A percentile compares a stretch with the other conserved stretches of the same genome.
These are phyloP conservation scores for Candida krabiensis DNA, from an alignment of 805 yeast species.

Conservation along the genomic window DNA sequence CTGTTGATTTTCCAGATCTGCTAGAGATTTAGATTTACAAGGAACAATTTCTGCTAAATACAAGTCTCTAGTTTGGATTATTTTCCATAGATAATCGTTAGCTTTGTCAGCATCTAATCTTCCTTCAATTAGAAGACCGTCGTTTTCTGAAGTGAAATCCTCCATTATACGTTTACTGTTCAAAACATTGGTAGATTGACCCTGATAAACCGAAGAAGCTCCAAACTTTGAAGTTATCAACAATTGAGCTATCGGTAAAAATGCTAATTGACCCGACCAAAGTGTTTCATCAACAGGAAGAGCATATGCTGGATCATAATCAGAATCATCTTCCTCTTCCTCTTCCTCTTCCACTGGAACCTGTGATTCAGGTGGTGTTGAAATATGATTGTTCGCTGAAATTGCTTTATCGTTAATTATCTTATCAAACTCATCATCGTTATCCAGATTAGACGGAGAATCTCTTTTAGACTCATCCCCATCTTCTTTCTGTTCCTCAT, in stretches of 20 bases:
- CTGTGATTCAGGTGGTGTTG: slow-evolving; percentile 18
- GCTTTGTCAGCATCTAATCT: slow-evolving; percentile 57
- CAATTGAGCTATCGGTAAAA: slow-evolving; percentile 20
- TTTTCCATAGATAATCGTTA: slow-evolving; percentile 52
- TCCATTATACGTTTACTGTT: slow-evolving; percentile 17
- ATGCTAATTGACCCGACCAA: slow-evolving; percentile 24
- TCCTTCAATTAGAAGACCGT: slow-evolving; percentile 55
- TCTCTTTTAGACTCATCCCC: slow-evolving; percentile 7
- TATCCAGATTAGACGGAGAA: slow-evolving; percentile 6
- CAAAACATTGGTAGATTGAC: slow-evolving; percentile 7
- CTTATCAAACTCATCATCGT: slow-evolving; percentile 20
- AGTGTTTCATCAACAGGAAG: slow-evolving; percentile 16
- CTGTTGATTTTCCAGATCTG: slow-evolving; percentile 28
- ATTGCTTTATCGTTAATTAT: slow-evolving; percentile 14
- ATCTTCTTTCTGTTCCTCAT: slow-evolving; percentile 1
- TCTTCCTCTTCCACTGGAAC: slow-evolving; percentile 6
- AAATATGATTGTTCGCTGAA: slow-evolving; percentile 7
- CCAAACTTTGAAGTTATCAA: slow-evolving; percentile 14
- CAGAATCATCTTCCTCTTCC: slow-evolving; percentile 13
- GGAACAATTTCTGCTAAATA: slow-evolving; percentile 46
- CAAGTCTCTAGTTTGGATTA: slow-evolving; percentile 50
- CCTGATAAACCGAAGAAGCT: slow-evolving; percentile 14
- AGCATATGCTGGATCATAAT: slow-evolving; percentile 28
- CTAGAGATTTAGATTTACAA: slow-evolving; percentile 14
- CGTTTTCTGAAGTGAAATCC: slow-evolving; percentile 14